Conservation (phyloP, 2,329 filamentous ascomycete genomes). For the Magnaporthales sp. region DNA sequence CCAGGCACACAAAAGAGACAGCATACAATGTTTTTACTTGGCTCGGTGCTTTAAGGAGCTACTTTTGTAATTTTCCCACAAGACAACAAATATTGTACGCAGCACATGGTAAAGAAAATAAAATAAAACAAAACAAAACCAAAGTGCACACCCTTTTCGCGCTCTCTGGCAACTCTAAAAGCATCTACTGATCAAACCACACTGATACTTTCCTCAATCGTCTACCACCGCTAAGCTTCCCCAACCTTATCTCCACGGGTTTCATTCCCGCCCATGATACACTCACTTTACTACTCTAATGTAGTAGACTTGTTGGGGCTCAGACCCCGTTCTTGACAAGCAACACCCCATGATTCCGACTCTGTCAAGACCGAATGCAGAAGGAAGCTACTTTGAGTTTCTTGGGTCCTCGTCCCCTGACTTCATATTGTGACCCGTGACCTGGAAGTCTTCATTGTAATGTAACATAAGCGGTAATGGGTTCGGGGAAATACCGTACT, state of each 20-base stretch:
- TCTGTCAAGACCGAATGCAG: not conserved
- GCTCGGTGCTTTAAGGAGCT: not conserved
- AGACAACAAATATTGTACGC: too few relatives aligned
- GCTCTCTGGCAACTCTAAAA: too few relatives aligned
- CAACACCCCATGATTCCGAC: not conserved
- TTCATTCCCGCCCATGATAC: not conserved
- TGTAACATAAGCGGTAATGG: not conserved
- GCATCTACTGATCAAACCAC: too few relatives aligned
- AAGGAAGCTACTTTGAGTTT: not conserved
- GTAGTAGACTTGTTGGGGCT: not conserved
- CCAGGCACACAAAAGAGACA: not conserved
- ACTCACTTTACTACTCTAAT: too few relatives aligned
- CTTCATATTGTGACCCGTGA: not conserved
- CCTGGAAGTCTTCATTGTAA: not conserved
- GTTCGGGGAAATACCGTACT: not conserved
- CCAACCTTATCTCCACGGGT: not conserved
- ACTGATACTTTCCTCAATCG: not conserved
- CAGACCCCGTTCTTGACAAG: not conserved
- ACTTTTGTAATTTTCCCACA: not conserved
- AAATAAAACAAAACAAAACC: too few relatives aligned
- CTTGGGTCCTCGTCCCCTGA: not conserved
- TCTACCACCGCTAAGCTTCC: not conserved
- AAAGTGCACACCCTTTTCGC: too few relatives aligned
- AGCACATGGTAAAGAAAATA: too few relatives aligned
- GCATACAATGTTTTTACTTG: not conserved